Evolutionary conservation across 768 basidiomycete species (phyloP).

Genomic region (Mycena latifolia): DNA sequence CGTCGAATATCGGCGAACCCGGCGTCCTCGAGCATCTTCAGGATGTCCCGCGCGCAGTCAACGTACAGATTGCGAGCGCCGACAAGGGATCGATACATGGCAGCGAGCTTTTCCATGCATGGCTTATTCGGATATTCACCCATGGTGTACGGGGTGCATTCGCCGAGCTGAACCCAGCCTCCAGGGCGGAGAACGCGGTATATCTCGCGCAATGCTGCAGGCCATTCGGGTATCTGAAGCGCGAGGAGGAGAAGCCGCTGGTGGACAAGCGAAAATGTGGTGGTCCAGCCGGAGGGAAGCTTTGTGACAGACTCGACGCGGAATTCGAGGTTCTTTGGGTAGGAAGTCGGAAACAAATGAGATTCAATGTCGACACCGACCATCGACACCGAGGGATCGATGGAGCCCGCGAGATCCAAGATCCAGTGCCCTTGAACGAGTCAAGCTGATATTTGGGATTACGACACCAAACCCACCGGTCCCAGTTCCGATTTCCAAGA

Average conservation of each 20-base stretch:
- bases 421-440: conserved; percentile 9
- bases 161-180: conserved; percentile 33
- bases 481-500: conserved; percentile 30
- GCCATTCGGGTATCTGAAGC: conserved; percentile 17
- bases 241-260: conserved; percentile 33
- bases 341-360: conserved; percentile 25
- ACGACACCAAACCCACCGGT: conserved; percentile 10
- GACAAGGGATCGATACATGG: conserved; percentile 17
- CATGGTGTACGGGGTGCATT: conserved; percentile 16
- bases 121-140: conserved; percentile 23
- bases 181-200: conserved; percentile 34
- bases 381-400: too few relatives aligned
- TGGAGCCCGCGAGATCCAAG: conserved; percentile 19
- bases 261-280: conserved; percentile 32
- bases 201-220: too few relatives aligned
- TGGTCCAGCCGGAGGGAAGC: conserved; percentile 29
- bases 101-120: conserved; percentile 23
- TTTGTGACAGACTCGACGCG: conserved; percentile 19
- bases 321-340: conserved; percentile 24
- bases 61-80: conserved; percentile 20
- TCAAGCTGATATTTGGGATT: too few relatives aligned
- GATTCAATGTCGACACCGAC: too few relatives aligned
- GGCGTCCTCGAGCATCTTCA: conserved; percentile 32
- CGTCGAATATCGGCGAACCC: conserved; percentile 33
- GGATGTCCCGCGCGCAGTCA: conserved; percentile 24